Conservation (phyloP, 2,329 filamentous ascomycete species). For the Pseudocercospora ulei region DNA sequence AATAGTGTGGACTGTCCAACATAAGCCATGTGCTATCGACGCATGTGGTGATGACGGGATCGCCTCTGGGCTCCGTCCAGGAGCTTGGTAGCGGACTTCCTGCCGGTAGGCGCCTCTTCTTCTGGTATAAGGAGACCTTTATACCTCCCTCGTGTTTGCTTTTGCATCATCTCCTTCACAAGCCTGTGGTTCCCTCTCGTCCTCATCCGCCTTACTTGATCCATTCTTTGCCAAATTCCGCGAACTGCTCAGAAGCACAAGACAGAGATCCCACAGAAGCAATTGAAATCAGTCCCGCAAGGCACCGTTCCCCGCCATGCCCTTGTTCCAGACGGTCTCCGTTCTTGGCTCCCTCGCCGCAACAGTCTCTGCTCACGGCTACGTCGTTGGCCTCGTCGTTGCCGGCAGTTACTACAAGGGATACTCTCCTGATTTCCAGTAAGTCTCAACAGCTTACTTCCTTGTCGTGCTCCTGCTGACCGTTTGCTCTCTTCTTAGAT, state of each 20-base stretch:
- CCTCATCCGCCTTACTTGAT: constrained; percentile 5
- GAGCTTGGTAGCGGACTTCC: background rate
- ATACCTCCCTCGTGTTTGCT: background rate
- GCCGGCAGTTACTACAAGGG: constrained; percentile 42
- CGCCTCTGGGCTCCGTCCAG: background rate
- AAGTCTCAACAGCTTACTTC: too few relatives aligned
- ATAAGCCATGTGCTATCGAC: constrained; percentile 4
- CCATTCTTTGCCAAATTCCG: constrained; percentile 8
- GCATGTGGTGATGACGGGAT: constrained; percentile 8
- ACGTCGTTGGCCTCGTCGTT: constrained; percentile 40
- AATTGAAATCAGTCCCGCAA: constrained; percentile 1
- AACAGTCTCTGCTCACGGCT: constrained; percentile 42
- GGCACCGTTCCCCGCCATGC: constrained; percentile 20
- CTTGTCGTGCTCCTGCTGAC: too few relatives aligned
- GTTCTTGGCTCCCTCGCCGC: constrained; percentile 32
- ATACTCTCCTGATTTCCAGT: constrained; percentile 38
- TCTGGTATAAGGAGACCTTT: constrained; percentile 8
- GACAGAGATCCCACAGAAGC: constrained; percentile 1
- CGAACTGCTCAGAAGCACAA: constrained; percentile 2
- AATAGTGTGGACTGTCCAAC: constrained; percentile 1
- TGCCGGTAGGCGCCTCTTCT: constrained; percentile 7
- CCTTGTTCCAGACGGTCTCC: constrained; percentile 25
- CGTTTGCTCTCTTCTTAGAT: constrained; percentile 14
- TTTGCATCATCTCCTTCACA: background rate
- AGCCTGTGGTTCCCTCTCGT: constrained; percentile 3